A percentile compares a stretch with the other conserved stretches of the same genome.
Evolutionary conservation across 345 rosid genomes (phyloP).

Genomic region (Abelmoschus esculentus): DNA sequence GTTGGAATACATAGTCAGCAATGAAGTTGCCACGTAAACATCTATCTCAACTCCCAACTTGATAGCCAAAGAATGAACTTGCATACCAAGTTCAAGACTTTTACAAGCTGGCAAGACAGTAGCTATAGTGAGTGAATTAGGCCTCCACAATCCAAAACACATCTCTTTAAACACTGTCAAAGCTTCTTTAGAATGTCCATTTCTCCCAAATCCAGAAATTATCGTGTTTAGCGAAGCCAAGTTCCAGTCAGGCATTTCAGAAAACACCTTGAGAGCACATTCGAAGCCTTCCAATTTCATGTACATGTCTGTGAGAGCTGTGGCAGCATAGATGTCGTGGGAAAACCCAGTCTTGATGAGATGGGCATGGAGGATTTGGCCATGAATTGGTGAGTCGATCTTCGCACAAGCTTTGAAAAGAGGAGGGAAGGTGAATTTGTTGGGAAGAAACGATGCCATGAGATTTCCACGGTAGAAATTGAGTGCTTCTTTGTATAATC

Average conservation of each 20-base stretch:
- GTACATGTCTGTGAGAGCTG: conserved; percentile 41
- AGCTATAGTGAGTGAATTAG: conserved; percentile 52
- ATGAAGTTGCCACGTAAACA: conserved; percentile 48
- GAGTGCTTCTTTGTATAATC: conserved; percentile 30
- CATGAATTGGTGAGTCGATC: conserved; percentile 35
- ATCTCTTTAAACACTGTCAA: conserved; percentile 35
- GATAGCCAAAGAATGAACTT: conserved; percentile 48
- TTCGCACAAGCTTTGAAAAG: conserved; percentile 56
- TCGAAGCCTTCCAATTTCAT: conserved; percentile 27
- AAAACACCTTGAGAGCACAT: conserved; percentile 33
- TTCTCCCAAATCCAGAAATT: conserved; percentile 46
- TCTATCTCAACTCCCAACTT: conserved; percentile 48
- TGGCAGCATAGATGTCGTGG: conserved; percentile 29
- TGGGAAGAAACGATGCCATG: conserved; percentile 25
- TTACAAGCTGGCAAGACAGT: conserved; percentile 40
- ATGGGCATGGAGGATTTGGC: conserved; percentile 41
- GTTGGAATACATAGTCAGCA: conserved; percentile 44
- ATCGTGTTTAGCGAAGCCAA: conserved; percentile 39
- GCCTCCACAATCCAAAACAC: conserved; percentile 25
- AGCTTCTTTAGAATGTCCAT: conserved; percentile 32
- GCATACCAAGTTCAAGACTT: conserved; percentile 26
- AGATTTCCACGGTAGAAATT: conserved; percentile 19
- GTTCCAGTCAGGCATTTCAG: conserved; percentile 35
- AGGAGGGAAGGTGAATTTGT: conserved; percentile 57
- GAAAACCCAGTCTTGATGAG: conserved; percentile 45